Conservation (phyloP, 768 basidiomycete genomes). For the Sporobolomyces phaffii region DNA sequence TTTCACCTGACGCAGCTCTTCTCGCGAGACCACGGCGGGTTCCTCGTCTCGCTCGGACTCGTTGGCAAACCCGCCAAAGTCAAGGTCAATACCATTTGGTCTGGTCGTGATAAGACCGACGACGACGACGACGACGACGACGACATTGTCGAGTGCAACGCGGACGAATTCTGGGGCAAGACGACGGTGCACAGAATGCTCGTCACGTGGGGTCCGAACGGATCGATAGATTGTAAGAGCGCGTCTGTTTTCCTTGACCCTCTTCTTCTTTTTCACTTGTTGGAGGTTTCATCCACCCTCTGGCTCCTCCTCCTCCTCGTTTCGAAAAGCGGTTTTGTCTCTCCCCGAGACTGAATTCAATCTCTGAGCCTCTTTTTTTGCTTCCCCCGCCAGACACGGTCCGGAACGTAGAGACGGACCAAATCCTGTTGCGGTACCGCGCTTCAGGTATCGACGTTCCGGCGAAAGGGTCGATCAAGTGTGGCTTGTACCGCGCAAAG, state of each 20-base stretch:
- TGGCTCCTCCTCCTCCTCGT: background rate
- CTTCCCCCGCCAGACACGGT: conserved; percentile 11
- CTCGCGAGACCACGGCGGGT: conserved; percentile 26
- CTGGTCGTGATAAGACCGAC: background rate
- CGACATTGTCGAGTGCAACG: background rate
- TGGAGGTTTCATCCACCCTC: too few species aligned
- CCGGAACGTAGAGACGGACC: conserved; percentile 1
- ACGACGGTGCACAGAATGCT: conserved; percentile 10
- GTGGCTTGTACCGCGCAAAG: conserved; percentile 24
- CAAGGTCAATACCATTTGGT: conserved; percentile 1
- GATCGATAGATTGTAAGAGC: conserved; percentile 19
- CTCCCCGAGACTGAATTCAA: background rate
- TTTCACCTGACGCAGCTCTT: conserved; percentile 34
- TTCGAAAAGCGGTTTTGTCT: background rate
- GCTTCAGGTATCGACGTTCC: background rate
- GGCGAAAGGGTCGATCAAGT: conserved; percentile 15
- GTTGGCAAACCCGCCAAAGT: conserved; percentile 18
- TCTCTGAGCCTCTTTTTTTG: too few species aligned
- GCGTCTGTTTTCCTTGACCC: background rate
- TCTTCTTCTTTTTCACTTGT: background rate
- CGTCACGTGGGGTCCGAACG: conserved; percentile 19
- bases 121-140: background rate
- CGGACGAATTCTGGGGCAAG: conserved; percentile 7
- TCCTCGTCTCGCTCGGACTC: conserved; percentile 30
- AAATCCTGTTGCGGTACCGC: conserved; percentile 11